Base-by-base conservation (phyloP, 352 stramenopile genomes). In the Globisporangium paroecandrum region DNA sequence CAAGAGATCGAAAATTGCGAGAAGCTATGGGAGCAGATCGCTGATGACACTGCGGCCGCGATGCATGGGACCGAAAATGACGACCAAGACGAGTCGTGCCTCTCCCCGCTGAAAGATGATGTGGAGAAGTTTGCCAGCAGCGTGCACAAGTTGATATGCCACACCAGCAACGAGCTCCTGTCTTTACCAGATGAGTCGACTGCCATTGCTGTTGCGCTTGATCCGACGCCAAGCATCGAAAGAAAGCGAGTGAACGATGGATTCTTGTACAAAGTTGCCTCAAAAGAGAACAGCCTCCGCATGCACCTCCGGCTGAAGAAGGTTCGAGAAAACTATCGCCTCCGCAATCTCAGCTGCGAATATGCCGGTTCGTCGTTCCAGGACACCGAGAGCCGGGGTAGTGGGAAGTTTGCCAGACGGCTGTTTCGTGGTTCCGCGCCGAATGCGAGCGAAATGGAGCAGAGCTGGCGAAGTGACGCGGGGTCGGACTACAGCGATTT, bases 401-500 rank as follows among this genome's bases (percentile, higher is more conserved):
- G 71, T 62, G 73, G 79, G 1, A 76, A 58, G 49, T 68, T 68
- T 47, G 58, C 74, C 24, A 65, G 56, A 22, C 79, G 69, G 8
- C 64, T 71, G 20, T 75, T 84, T 8, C 71, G 68, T 68, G 67
- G 62, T 0, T 84, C 78, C 3, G 62, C 54, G 20, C 60, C 76
- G 43, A 71, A 51, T 58, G 68, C 29, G 20, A 49, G 49, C 4
- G 63, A 90, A 27, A 74, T 81, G 22, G 77, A 91, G 6, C 74
- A 78, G 59, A 88, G 76, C 27, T 91, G 87, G 83, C 75, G 76
- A 56, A 93, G 83, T 51, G 87, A 94, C 66, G 76, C 79, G 18
- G 86, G 79, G 3, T 93, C 83, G 0, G 82, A 94, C 69, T 92
- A 91, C 60, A 93, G 78, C 58, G 85, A 92, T 66, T 91, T 92